These are phyloP conservation scores for Carex sylvatica DNA, from an alignment of 202 grass and related monocot genomes.

Conservation along the genomic window DNA sequence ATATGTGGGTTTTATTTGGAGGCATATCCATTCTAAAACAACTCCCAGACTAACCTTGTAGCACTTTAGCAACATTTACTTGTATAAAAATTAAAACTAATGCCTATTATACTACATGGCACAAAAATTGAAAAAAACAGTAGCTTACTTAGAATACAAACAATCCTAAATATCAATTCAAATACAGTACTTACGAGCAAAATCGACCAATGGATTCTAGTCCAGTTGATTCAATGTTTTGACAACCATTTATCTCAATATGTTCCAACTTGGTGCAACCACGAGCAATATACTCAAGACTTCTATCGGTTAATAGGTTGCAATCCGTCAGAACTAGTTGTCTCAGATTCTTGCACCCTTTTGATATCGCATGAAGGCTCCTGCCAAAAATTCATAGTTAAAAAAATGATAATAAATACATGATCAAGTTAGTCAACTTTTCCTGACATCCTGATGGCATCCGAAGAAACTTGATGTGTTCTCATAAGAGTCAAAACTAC, in stretches of 20 bases:
- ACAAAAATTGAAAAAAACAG: not conserved
- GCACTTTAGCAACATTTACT: constrained; percentile 1
- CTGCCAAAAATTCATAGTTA: constrained; percentile 43
- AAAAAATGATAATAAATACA: not conserved
- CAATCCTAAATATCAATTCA: not conserved
- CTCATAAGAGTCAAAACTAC: constrained; percentile 8
- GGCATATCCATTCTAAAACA: not conserved
- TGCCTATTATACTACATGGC: not conserved
- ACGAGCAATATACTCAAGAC: constrained; percentile 82
- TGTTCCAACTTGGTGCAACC: constrained; percentile 68
- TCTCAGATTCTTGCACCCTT: constrained; percentile 85
- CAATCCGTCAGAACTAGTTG: constrained; percentile 69
- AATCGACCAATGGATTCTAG: constrained; percentile 74
- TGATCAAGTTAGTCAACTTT: not conserved
- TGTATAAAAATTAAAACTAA: not conserved
- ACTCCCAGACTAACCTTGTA: not conserved
- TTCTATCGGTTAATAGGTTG: constrained; percentile 74
- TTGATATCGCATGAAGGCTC: constrained; percentile 75
- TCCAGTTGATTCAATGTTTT: constrained; percentile 74
- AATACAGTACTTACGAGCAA: constrained; percentile 62
- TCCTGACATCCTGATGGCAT: not conserved
- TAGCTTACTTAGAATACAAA: constrained; percentile 13
- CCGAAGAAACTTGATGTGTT: constrained; percentile 1
- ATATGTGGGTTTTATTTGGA: not conserved
- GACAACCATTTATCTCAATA: constrained; percentile 83